These are phyloP conservation scores for Teratosphaeria nubilosa DNA, from an alignment of 2,329 filamentous ascomycete genomes.

Conservation along the genomic window DNA sequence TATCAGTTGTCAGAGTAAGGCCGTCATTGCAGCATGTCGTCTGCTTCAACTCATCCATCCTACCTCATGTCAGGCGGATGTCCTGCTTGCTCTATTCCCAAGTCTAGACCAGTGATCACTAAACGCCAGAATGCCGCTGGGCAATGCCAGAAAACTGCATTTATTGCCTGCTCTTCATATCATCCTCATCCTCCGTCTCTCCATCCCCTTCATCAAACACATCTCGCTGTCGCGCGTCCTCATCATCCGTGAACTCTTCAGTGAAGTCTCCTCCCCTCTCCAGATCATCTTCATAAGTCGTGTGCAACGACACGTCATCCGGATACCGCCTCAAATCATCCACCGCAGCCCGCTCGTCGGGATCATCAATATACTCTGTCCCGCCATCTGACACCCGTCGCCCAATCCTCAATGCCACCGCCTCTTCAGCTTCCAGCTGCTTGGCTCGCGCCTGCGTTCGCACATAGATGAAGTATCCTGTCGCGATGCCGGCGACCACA, in stretches of 20 bases:
- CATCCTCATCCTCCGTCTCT: conserved; percentile 21
- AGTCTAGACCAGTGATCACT: background rate
- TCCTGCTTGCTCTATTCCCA: background rate
- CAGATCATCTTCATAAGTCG: conserved; percentile 45
- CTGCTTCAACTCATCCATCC: too few species aligned
- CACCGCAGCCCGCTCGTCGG: conserved; percentile 32
- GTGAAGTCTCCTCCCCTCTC: conserved; percentile 30
- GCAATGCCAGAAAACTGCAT: background rate
- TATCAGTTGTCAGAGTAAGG: too few species aligned
- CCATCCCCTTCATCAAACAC: conserved; percentile 37
- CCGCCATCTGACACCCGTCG: conserved; percentile 22
- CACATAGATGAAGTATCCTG: conserved; percentile 78
- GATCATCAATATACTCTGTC: conserved; percentile 35
- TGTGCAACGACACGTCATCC: conserved; percentile 41
- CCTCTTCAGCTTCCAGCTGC: conserved; percentile 38
- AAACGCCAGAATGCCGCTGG: background rate
- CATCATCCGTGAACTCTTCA: conserved; percentile 34
- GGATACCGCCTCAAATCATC: conserved; percentile 38
- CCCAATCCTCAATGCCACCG: conserved; percentile 17
- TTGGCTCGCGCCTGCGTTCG: conserved; percentile 42
- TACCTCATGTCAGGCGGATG: background rate
- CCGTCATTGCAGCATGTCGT: too few species aligned
- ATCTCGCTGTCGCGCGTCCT: conserved; percentile 33
- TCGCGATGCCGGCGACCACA: conserved; percentile 58
- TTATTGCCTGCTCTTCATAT: conserved; percentile 1